Base-by-base conservation (phyloP, 306 rosid species). In the Vicia faba region DNA sequence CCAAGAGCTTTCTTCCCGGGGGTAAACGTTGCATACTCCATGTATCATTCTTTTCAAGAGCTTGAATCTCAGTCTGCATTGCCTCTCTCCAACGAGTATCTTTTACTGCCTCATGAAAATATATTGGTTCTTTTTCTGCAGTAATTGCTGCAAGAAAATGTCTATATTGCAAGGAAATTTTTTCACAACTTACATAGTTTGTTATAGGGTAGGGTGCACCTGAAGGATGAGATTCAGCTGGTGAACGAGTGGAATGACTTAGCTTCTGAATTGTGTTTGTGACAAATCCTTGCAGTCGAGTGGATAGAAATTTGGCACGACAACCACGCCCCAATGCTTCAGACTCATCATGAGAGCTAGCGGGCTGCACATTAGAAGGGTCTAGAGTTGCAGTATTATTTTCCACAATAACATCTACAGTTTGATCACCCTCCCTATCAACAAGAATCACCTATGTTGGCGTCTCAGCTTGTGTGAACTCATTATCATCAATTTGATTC, bases 41-140 rank as follows among this genome's bases (percentile, higher is more conserved):
- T 0, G 35, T 66, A 1, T 50, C 5, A 3, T 49, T 45, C 0
- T 8, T 4, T 11, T 66, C 45, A 7, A 66, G 29, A 3, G 71
- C 71, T 7, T 66, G 26, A 7, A 66, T 46, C 44, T 66, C 61
- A 7, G 4, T 4, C 28, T 66, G 60, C 44, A 66, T 26, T 11
- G 59, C 71, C 0, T 66, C 44, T n/a, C 39, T 33, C n/a, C n/a
- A n/a, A n/a, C n/a, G n/a, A n/a, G n/a, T n/a, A n/a, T n/a, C n/a
- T n/a, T n/a, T n/a, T n/a, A 50, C 14, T 3, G 10, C 71, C 13
- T 66, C 60, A 44, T 38, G 43, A 38, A 38, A 38, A 10, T 9
- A 38, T 0, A 8, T 2, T 38, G 12, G 43, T 38, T 38, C 13
- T 38, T 38, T 8, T 8, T 38, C 43, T 38, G 3, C 13, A 38